phyloP scores from a whole-genome alignment of 495 filamentous ascomycete species.

The Daldinia bambusicola region DNA sequence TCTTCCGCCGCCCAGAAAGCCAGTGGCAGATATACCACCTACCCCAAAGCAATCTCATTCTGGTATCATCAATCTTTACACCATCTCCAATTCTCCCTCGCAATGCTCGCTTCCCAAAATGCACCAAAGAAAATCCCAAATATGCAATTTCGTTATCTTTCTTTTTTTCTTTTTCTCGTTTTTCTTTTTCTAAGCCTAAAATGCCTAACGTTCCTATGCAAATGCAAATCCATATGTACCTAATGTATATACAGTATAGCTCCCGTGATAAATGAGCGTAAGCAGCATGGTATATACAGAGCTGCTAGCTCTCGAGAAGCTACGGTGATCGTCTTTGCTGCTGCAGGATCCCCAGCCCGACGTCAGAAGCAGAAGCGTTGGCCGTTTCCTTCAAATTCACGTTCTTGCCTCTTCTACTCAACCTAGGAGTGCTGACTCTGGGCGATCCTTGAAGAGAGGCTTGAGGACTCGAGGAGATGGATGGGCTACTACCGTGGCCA shows the following conservation, averaged over 20 bases:
- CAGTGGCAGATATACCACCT: background rate
- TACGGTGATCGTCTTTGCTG: constrained; percentile 12
- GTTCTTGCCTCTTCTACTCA: constrained; percentile 20
- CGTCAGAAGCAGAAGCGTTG: constrained; percentile 3
- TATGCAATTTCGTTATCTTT: background rate
- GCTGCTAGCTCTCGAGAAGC: constrained; percentile 7
- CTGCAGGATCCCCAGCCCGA: constrained; percentile 34
- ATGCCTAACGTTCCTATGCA: constrained; percentile 22
- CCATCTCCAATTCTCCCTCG: background rate
- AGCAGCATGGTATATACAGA: constrained; percentile 19
- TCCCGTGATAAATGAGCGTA: background rate
- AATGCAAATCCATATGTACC: constrained; percentile 8
- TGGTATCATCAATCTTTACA: constrained; percentile 8
- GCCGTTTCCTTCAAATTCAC: constrained; percentile 6
- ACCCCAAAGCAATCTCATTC: background rate
- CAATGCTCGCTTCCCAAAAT: background rate
- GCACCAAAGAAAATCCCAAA: constrained; percentile 3
- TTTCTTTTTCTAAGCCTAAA: constrained; percentile 15
- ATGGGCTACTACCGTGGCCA: background rate
- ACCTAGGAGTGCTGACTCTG: constrained; percentile 21
- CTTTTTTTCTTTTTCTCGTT: constrained; percentile 20
- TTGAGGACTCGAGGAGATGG: constrained; percentile 13
- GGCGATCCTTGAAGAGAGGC: constrained; percentile 3
- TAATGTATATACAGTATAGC: constrained; percentile 18
- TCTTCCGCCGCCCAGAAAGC: background rate